Conservation (phyloP, 2,329 filamentous ascomycete genomes). For the Ceratocystis colombiana region DNA sequence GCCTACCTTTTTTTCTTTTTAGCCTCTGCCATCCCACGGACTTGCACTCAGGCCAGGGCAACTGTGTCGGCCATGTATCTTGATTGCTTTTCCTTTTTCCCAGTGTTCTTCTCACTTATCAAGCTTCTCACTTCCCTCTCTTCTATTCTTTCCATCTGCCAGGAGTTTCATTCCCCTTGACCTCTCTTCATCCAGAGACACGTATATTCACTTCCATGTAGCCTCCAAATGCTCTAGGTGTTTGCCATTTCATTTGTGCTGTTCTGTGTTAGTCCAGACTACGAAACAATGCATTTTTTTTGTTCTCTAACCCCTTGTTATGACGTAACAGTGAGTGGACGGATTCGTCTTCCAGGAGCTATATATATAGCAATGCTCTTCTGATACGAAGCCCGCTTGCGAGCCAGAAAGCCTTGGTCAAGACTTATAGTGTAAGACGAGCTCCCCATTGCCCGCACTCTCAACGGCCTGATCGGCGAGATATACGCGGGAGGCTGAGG, state of each 20-base stretch:
- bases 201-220: slow-evolving; percentile 11
- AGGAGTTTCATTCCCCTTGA: neutral
- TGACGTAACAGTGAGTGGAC: neutral
- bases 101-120: neutral
- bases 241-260: neutral
- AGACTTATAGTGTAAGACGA: no score
- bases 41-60: neutral
- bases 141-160: neutral
- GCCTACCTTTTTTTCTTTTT: slow-evolving; percentile 4
- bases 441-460: no score
- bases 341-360: no score
- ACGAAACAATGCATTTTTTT: slow-evolving; percentile 7
- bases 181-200: slow-evolving; percentile 1
- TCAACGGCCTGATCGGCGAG: neutral
- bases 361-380: no score
- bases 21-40: neutral
- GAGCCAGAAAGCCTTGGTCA: no score
- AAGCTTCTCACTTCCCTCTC: neutral
- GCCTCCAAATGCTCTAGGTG: neutral
- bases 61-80: slow-evolving; percentile 8
- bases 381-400: no score
- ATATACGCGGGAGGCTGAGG: neutral
- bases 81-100: neutral
- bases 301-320: neutral
- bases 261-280: neutral